phyloP scores from a whole-genome alignment of 352 stramenopile species.

The Phytophthora europaea region DNA sequence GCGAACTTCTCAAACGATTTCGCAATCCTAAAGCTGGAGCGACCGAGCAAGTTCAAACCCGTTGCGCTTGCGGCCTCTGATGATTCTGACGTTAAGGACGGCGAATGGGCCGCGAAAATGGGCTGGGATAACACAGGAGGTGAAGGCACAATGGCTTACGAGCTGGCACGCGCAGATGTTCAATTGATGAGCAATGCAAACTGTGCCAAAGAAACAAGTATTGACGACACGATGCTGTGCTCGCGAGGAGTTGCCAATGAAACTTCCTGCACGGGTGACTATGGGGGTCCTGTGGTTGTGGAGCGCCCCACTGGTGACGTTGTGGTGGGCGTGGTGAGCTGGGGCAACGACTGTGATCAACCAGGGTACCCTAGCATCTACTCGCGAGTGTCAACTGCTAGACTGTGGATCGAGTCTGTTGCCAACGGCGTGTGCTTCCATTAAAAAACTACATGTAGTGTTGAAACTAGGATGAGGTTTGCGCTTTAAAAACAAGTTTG shows the following conservation, averaged over 20 bases:
- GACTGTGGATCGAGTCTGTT: constrained; percentile 41
- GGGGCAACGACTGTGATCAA: constrained; percentile 53
- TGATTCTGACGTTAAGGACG: constrained; percentile 21
- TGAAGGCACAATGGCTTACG: constrained; percentile 19
- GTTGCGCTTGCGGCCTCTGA: constrained; percentile 30
- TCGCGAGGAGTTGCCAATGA: constrained; percentile 36
- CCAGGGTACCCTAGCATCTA: constrained; percentile 56
- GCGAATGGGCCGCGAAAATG: constrained; percentile 36
- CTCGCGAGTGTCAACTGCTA: constrained; percentile 47
- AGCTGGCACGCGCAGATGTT: constrained; percentile 42
- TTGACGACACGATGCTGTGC: constrained; percentile 53
- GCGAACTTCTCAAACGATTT: constrained; percentile 44
- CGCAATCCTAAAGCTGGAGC: constrained; percentile 53
- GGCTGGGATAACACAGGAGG: constrained; percentile 38
- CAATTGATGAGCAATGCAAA: constrained; percentile 40
- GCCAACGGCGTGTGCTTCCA: constrained; percentile 18
- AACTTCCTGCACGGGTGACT: constrained; percentile 63
- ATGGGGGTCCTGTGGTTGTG: constrained; percentile 50
- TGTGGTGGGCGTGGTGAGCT: constrained; percentile 58
- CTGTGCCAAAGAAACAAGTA: constrained; percentile 29
- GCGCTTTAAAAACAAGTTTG: no score
- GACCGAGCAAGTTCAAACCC: constrained; percentile 39
- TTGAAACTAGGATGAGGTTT: no score
- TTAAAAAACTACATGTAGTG: background rate
- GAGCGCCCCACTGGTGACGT: constrained; percentile 24